Evolutionary conservation across 116 monocot genomes (phyloP), one percentile per base, ranked within the genome.

Genomic region (Zostera marina): DNA sequence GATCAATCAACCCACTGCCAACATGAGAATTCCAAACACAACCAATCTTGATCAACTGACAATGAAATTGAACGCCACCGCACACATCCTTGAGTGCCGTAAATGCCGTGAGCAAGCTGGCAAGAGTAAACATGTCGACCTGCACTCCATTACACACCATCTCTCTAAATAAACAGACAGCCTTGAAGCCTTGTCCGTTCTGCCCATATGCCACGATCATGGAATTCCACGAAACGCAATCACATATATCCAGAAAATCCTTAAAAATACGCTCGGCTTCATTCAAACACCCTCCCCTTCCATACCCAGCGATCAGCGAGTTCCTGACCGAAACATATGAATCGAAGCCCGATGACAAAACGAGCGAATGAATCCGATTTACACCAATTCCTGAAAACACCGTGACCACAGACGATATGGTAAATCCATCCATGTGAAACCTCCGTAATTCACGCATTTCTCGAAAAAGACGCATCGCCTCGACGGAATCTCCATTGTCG

Each of bases 171-270:
- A 77, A 73, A 12, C 25, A n/a, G 55, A 88, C 53, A 1, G 88
- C 83, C 40, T 70, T 72, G 12, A 22, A 11, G 16, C 77, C 77
- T 42, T 75, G 46, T 8, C 75, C 53, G 56, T 83, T 74, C 60
- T 80, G 75, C 23, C 79, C 87, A 32, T 77, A 83, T 24, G 69
- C 83, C 19, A 77, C 80, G 49, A 82, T 88, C 87, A 88, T 82
- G 38, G 71, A 79, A 58, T 82, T 88, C 87, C 87, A 88, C 1
- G 87, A 88, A 15, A 88, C 77, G 1, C 53, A 63, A 52, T 83
- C 73, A 45, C 9, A 11, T 44, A 4, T 16, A 25, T 0, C 42
- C 64, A 63, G 74, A 5, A n/a, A 32, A 0, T 43, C 64, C n/a
- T 68, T n/a, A 17, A 88, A 88, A 21, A 82, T 54, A 14, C 52